Evolutionary conservation across 2,329 filamentous ascomycete species (phyloP), one percentile per base, ranked within the genome.

Genomic region (Pestalotiopsis sp.): DNA sequence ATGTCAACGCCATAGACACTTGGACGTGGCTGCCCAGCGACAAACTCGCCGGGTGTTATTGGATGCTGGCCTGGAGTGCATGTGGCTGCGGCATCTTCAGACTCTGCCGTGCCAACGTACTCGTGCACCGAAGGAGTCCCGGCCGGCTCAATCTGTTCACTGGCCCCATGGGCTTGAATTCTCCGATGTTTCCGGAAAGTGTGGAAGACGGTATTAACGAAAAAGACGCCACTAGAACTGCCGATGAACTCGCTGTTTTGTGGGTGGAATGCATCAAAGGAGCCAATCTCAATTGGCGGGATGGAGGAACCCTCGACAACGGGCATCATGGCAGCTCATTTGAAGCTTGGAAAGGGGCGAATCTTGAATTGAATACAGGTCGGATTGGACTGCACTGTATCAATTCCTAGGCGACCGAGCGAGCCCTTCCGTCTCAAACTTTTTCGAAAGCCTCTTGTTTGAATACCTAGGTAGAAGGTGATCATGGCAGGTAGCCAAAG

Each of bases 191-290:
- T 74, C 5, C 82, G 81, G 73, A 87, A 87, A n/a, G 84, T 84
- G 39, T 82, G 80, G 57, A 83, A 83, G 67, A 87, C 85, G 1
- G 85, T 87, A 69, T 87, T 86, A 72, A 85, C 81, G 74, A 87
- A 87, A 75, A 83, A 87, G 59, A 87, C 83, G 3, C 85, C 85
- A 56, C 82, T 85, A 13, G 84, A 84, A 72, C 83, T 85, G 31
- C 85, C 85, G 38, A 87, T 83, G 72, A 86, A 87, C 66, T 85
- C 81, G 65, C 83, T 85, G 69, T 83, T 81, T 52, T 83, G 78
- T 52, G 80, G 80, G 3, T 80, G 79, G 61, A 81, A 78, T 23
- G 81, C 79, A 36, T 78, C 82, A 66, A 83, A 73, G 66, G 80
- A 82, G 61, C 81, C 82, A 60, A 82, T 81, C 72, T 83, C 81